Percentiles rank a stretch among this genome's conserved stretches.
Evolutionary conservation across 805 yeast genomes (phyloP).

Genomic region (Metschnikowia koreensis): DNA sequence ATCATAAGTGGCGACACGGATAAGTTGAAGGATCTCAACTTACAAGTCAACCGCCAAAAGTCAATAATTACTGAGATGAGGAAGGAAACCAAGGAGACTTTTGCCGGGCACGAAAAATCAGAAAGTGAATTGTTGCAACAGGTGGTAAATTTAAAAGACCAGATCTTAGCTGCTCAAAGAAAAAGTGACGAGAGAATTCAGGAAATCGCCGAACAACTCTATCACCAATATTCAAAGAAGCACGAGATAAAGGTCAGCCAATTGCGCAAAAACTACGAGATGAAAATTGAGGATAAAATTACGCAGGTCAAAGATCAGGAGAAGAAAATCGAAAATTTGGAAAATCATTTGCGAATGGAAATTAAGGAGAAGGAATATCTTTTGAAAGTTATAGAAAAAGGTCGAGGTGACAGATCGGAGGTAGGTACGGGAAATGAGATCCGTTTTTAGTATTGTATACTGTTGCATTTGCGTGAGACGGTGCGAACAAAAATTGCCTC

Average conservation of each 20-base stretch:
- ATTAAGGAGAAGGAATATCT: slow-evolving; percentile 30
- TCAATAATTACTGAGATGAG: slow-evolving; percentile 10
- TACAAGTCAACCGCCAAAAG: slow-evolving; percentile 22
- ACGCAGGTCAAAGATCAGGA: slow-evolving; percentile 44
- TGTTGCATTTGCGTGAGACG: not conserved
- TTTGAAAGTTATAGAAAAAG: slow-evolving; percentile 12
- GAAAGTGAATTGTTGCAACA: slow-evolving; percentile 14
- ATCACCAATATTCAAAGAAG: slow-evolving; percentile 71
- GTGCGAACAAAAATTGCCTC: slow-evolving; percentile 4
- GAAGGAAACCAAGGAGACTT: slow-evolving; percentile 1
- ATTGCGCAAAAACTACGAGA: slow-evolving; percentile 28
- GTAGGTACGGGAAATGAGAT: not conserved
- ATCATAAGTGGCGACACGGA: slow-evolving; percentile 31
- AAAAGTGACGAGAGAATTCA: slow-evolving; percentile 56
- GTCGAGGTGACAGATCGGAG: not conserved
- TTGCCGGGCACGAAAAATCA: not conserved
- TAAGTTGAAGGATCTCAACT: slow-evolving; percentile 30
- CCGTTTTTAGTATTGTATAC: not conserved
- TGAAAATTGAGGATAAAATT: slow-evolving; percentile 40
- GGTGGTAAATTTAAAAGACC: slow-evolving; percentile 24
- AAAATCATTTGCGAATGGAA: slow-evolving; percentile 33
- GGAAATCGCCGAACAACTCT: slow-evolving; percentile 65
- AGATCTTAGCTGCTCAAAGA: slow-evolving; percentile 38
- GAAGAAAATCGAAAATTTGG: slow-evolving; percentile 53
- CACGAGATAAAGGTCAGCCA: slow-evolving; percentile 73